phyloP scores from a whole-genome alignment of 106 monocot genomes.

The Apostasia shenzhenica region DNA sequence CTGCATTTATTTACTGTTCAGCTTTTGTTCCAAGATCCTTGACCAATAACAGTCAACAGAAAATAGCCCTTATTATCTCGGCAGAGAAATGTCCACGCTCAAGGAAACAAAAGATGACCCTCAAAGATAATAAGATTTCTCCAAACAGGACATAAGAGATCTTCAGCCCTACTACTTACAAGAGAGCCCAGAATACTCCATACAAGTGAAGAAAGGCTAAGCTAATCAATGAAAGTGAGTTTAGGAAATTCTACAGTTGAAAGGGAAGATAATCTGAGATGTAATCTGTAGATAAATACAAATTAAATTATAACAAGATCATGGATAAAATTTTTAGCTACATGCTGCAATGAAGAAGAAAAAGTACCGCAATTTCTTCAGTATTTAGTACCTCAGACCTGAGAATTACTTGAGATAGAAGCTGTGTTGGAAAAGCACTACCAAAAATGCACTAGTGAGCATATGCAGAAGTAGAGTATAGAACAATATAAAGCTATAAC shows the following conservation, averaged over 20 bases:
- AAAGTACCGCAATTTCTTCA: not conserved
- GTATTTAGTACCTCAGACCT: conserved; percentile 7
- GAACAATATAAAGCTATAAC: not conserved
- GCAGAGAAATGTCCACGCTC: not conserved
- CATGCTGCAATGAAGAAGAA: not conserved
- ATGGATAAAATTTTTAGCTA: not conserved
- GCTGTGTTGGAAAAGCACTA: conserved; percentile 12
- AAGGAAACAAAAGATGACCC: not conserved
- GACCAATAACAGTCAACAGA: not conserved
- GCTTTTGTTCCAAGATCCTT: not conserved
- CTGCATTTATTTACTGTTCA: not conserved
- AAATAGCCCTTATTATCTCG: not conserved
- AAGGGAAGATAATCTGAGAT: not conserved
- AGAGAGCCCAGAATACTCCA: not conserved
- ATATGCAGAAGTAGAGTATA: not conserved
- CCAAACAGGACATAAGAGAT: not conserved
- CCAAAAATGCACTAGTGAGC: not conserved
- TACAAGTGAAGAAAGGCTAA: not conserved
- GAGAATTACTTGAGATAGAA: conserved; percentile 20
- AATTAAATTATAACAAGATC: not conserved
- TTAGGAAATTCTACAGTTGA: conserved; percentile 3
- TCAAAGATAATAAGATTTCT: not conserved
- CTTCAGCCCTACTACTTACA: not conserved
- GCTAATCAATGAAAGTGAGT: not conserved
- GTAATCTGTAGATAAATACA: conserved; percentile 16